These are phyloP conservation scores for Combretum micranthum DNA, from an alignment of 345 rosid genomes.

Conservation along the genomic window DNA sequence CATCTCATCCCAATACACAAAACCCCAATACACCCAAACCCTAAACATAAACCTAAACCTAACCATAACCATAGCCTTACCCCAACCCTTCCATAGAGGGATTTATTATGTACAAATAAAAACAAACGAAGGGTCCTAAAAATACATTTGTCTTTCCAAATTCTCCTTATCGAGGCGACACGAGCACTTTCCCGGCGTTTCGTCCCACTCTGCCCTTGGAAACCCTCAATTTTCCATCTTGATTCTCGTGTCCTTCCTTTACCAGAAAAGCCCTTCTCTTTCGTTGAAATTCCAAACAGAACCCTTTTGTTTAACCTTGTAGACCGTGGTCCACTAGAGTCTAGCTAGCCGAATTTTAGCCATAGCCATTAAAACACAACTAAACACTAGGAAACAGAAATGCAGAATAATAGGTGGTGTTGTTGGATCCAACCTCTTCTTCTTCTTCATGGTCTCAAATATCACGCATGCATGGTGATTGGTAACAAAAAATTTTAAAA, in stretches of 20 bases:
- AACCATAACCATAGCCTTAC: too few species aligned
- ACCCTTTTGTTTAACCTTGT: background rate
- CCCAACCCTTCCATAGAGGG: background rate
- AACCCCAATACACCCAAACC: conserved; percentile 16
- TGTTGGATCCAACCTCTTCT: conserved; percentile 10
- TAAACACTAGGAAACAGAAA: background rate
- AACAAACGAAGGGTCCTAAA: conserved; percentile 4
- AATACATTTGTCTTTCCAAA: background rate
- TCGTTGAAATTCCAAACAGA: conserved; percentile 13
- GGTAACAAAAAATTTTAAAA: too few species aligned
- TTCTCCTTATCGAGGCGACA: conserved; percentile 64
- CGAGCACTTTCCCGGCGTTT: conserved; percentile 97
- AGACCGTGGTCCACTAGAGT: too few species aligned
- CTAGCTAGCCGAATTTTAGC: too few species aligned
- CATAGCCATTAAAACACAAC: background rate
- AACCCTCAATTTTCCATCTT: conserved; percentile 40
- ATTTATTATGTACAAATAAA: conserved; percentile 12
- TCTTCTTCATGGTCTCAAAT: conserved; percentile 5
- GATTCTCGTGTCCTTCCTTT: conserved; percentile 40
- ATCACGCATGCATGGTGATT: too few species aligned
- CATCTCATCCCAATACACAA: too few species aligned
- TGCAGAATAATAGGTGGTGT: background rate
- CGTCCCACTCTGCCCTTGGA: conserved; percentile 58
- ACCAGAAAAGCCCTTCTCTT: conserved; percentile 23
- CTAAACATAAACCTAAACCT: conserved; percentile 20